Evolutionary conservation across 768 basidiomycete genomes (phyloP), one percentile per base, ranked within the genome.

Genomic region (Inosperma sp.): DNA sequence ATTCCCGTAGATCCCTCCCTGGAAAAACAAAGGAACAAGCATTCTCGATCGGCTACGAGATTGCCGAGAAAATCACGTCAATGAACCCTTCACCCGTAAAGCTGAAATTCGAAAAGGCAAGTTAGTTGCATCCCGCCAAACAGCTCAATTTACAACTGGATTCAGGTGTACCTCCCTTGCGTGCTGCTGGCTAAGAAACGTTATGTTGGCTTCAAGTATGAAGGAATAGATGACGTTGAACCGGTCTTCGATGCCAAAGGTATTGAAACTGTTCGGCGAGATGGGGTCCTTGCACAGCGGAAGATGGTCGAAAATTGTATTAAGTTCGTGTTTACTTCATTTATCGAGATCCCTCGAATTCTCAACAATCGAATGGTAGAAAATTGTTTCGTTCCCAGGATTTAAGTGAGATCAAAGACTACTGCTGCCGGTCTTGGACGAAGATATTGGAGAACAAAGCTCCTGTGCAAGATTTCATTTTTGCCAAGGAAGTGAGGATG

Each of bases 161-260:
- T 35, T n/a, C 25, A 95, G 93, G 93, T 98, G 3, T 98, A 97
- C 65, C 76, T 93, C 36, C 93, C 93, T 2, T 94, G 89, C 59
- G 83, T 97, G 1, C 77, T 99, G n/a, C 80, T 96, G 78, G 91
- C 95, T 2, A 99, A 99, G 76, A 99, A 99, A 65, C 82, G 95
- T 58, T 99, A 99, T 58, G 95, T 98, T 17, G 96, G 96, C 1
- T 96, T 90, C 74, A 95, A 93, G 63, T 97, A 86, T 56, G 96
- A 99, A 67, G 77, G 71, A 47, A 78, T 85, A 0, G 88, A 93
- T 56, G 90, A 96, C 10, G 65, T 51, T 1, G 83, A 85, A 39
- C 90, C 93, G 2, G 72, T 68, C 0, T 96, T 98, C 59, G 95
- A 99, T 58, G 96, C 93, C 5, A 98, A 99, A 64, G 96, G 96